phyloP scores from a whole-genome alignment of 352 stramenopile genomes.

The Phytophthora ohioensis region DNA sequence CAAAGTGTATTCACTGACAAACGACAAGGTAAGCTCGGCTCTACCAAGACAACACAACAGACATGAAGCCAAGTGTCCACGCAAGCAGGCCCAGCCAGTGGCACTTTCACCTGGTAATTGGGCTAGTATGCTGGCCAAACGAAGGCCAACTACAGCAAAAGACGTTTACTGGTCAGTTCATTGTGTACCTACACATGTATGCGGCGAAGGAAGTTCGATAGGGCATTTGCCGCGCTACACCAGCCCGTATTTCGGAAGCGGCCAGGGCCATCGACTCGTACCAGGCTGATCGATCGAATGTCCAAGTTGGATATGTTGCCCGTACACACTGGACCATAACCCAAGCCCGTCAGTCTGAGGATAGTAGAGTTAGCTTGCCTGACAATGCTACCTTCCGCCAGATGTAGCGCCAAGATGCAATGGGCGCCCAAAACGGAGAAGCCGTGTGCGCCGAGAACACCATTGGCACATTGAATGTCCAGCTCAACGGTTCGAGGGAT shows the following conservation, averaged over 20 bases:
- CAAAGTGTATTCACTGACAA: slow-evolving; percentile 3
- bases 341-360: slow-evolving; percentile 18
- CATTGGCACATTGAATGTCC: not conserved
- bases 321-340: slow-evolving; percentile 22
- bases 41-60: slow-evolving; percentile 12
- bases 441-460: not conserved
- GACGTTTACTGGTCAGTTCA: slow-evolving; percentile 1
- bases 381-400: slow-evolving; percentile 7
- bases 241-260: slow-evolving; percentile 8
- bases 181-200: slow-evolving; percentile 11
- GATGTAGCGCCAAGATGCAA: slow-evolving; percentile 13
- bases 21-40: slow-evolving; percentile 2
- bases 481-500: slow-evolving; percentile 12
- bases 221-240: slow-evolving; percentile 3
- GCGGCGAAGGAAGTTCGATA: slow-evolving; percentile 1
- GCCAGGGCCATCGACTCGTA: slow-evolving; percentile 14
- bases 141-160: slow-evolving; percentile 9
- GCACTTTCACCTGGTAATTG: slow-evolving; percentile 1
- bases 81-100: slow-evolving; percentile 4
- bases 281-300: not conserved
- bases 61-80: slow-evolving; percentile 8
- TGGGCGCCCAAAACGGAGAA: not conserved
- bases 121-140: not conserved
- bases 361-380: not conserved
- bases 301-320: slow-evolving; percentile 21